phyloP scores from a whole-genome alignment of 1,139 yeast genomes.

The Kodamaea sp. region DNA sequence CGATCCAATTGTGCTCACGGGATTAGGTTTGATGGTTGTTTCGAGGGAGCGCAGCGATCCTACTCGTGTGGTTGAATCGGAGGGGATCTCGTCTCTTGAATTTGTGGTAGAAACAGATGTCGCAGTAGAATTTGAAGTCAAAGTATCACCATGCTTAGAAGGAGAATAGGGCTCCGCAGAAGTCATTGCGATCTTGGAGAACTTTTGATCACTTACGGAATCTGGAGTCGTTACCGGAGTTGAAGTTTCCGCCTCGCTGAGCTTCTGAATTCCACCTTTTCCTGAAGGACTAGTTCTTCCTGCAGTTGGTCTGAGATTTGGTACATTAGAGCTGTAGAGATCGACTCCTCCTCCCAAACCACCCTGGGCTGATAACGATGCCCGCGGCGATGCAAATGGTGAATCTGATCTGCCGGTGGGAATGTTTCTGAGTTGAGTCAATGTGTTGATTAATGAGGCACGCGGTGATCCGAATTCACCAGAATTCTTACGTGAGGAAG shows the following conservation, averaged over 20 bases:
- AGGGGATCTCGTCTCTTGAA: too few relatives aligned
- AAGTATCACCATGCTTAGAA: neutral
- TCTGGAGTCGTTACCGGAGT: neutral
- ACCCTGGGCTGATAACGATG: conserved; percentile 40
- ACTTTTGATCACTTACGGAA: neutral
- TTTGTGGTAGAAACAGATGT: neutral
- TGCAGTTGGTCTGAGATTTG: conserved; percentile 19
- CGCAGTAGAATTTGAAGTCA: neutral
- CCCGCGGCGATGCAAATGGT: conserved; percentile 51
- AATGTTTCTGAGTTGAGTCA: conserved; percentile 44
- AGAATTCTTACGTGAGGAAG: conserved; percentile 38
- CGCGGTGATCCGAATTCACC: conserved; percentile 44
- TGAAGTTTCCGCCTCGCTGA: neutral
- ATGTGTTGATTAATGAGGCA: conserved; percentile 44
- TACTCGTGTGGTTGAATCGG: neutral
- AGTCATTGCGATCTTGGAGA: neutral
- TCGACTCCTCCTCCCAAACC: conserved; percentile 16
- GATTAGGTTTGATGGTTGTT: conserved; percentile 3
- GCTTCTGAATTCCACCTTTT: neutral
- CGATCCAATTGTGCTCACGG: neutral
- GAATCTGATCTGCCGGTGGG: conserved; percentile 40
- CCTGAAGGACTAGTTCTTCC: conserved; percentile 3
- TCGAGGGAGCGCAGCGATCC: neutral
- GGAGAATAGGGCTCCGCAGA: neutral
- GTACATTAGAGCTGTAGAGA: conserved; percentile 21